Evolutionary conservation across 768 basidiomycete genomes (phyloP).

Genomic region (Macrolepiota albuminosa): DNA sequence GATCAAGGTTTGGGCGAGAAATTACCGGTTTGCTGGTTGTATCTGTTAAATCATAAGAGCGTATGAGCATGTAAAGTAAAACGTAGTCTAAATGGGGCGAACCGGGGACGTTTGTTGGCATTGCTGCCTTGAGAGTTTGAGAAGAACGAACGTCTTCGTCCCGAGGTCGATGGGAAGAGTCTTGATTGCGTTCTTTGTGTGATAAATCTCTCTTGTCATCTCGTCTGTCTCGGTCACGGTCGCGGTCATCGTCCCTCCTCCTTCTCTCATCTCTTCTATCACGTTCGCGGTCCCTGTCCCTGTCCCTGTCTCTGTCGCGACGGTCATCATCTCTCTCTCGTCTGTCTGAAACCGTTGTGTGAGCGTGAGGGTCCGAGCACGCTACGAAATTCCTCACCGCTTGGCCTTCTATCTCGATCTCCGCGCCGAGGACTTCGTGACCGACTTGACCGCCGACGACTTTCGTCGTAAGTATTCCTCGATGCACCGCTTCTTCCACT

Average conservation of each 20-base stretch:
- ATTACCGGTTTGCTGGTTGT: slow-evolving; percentile 2
- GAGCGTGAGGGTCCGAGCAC: not conserved
- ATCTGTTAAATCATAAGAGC: not conserved
- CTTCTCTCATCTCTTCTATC: slow-evolving; percentile 30
- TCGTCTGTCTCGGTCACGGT: slow-evolving; percentile 15
- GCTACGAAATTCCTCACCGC: slow-evolving; percentile 11
- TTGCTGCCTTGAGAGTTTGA: slow-evolving; percentile 8
- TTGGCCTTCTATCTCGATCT: slow-evolving; percentile 34
- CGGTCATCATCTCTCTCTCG: slow-evolving; percentile 37
- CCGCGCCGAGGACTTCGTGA: slow-evolving; percentile 43
- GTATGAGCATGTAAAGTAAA: not conserved
- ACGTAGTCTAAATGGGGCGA: not conserved
- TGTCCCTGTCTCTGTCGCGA: slow-evolving; percentile 31
- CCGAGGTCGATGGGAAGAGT: not conserved
- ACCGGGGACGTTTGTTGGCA: slow-evolving; percentile 10
- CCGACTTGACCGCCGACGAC: slow-evolving; percentile 42
- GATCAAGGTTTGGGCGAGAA: slow-evolving; percentile 32
- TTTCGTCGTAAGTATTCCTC: slow-evolving; percentile 33
- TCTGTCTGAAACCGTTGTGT: slow-evolving; percentile 23
- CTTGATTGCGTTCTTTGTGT: slow-evolving; percentile 15
- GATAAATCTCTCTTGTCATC: slow-evolving; percentile 20
- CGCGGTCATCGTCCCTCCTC: slow-evolving; percentile 19
- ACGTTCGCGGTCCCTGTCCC: slow-evolving; percentile 15
- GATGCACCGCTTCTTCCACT: slow-evolving; percentile 29
- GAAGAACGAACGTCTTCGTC: slow-evolving; percentile 11